phyloP scores from a whole-genome alignment of 345 rosid genomes.

The Limnanthes douglasii region DNA sequence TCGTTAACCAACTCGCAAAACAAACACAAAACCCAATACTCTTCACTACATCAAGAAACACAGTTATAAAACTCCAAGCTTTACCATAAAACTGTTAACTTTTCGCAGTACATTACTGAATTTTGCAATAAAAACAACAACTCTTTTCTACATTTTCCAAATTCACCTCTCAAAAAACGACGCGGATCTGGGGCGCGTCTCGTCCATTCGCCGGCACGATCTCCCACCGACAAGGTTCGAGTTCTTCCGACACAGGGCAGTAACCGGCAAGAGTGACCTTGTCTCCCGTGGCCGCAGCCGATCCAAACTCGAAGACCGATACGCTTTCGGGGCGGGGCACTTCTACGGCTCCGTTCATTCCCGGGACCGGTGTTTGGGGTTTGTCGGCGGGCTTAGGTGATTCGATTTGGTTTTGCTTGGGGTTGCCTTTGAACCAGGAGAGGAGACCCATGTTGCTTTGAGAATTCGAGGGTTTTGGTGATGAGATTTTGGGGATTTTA shows the following conservation, averaged over 20 bases:
- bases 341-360: conserved; percentile 84
- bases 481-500: no score
- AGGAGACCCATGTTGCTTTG: conserved; percentile 95
- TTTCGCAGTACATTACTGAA: no score
- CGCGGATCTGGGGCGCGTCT: conserved; percentile 87
- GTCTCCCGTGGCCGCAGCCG: conserved; percentile 52
- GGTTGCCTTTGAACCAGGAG: conserved; percentile 62
- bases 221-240: conserved; percentile 93
- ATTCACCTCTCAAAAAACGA: conserved; percentile 81
- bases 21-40: no score
- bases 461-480: no score
- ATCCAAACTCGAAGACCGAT: conserved; percentile 87
- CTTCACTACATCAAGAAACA: no score
- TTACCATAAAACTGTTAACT: no score
- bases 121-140: no score
- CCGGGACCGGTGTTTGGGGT: conserved; percentile 22
- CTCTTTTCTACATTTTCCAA: no score
- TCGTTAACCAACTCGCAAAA: no score
- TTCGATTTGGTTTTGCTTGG: conserved; percentile 22
- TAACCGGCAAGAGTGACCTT: conserved; percentile 84
- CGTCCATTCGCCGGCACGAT: conserved; percentile 51
- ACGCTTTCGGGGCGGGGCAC: conserved; percentile 64
- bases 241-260: conserved; percentile 88
- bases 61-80: no score
- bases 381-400: conserved; percentile 9